Base-by-base conservation (phyloP, 2,329 filamentous ascomycete genomes). In the Onygena corvina region DNA sequence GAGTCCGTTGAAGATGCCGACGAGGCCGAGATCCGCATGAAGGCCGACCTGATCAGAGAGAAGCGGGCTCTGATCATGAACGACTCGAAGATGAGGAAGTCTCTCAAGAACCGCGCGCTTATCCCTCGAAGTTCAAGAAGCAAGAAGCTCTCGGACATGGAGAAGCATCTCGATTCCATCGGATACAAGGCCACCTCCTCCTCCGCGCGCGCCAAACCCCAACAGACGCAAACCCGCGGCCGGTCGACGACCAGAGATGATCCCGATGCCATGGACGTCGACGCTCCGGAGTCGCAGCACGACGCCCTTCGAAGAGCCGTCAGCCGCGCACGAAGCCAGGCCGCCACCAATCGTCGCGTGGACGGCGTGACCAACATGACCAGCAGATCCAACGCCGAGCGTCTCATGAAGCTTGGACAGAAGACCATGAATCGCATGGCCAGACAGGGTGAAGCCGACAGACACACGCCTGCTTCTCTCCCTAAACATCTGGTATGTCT, bases 371-470 rank as follows among this genome's bases (percentile, higher is more conserved):
- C 75, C 52, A 78, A 85, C 62, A 77, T 80, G 56, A 68, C 65
- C 48, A 72, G 77, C 46, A 78, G 85, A 57, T 76, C 74, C 52
- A 93, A 90, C 77, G 88, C 86, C 31, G 89, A 94, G 68, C 81
- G 83, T 61, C 74, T 93, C 65, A 77, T 81, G 64, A 96, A 94
- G 77, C 71, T 98, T 64, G 77, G 82, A 61, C 93, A 98, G 81
- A 88, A 90, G 77, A 90, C 88, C 79, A 95, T 93, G 88, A 98
- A 98, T 75, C 80, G 90, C 57, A 92, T 93, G 84, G 92, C 92
- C 38, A 82, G 89, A 67, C 86, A 93, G 76, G 92, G 92, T 75
- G 92, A 98, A 74, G 89, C 84, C 54, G 92, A 98, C 76, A 81
- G 93, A 65, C 90, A 96, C 71, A 80, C 81, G 54, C 82, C 82